Conservation (phyloP, 2,329 filamentous ascomycete genomes). For the Ophiostoma perfectum region DNA sequence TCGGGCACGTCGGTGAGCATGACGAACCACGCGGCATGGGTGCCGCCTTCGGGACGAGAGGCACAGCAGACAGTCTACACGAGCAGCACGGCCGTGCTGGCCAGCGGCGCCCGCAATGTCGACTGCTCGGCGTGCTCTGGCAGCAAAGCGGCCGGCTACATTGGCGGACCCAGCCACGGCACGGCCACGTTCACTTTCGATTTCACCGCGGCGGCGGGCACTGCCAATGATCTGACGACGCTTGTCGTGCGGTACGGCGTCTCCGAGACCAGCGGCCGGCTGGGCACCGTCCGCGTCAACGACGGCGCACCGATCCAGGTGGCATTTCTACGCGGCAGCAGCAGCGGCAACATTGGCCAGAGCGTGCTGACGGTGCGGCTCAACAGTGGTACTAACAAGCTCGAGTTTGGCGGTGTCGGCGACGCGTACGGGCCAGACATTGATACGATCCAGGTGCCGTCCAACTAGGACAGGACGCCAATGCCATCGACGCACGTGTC, state of each 20-base stretch:
- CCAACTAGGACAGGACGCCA: not conserved
- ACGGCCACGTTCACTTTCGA: constrained; percentile 41
- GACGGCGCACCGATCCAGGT: constrained; percentile 42
- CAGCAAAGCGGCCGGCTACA: constrained; percentile 46
- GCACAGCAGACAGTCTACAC: not conserved
- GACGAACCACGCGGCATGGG: constrained; percentile 26
- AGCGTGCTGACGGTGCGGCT: constrained; percentile 47
- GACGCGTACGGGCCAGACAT: constrained; percentile 46
- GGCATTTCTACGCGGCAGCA: constrained; percentile 50
- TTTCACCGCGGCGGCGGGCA: constrained; percentile 30
- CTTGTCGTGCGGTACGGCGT: constrained; percentile 54
- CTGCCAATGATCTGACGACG: constrained; percentile 37
- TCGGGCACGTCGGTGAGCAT: constrained; percentile 48
- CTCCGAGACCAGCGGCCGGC: constrained; percentile 48
- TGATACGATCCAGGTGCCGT: constrained; percentile 48
- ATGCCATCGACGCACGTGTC: no score
- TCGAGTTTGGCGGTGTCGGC: constrained; percentile 41
- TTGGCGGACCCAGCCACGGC: constrained; percentile 46
- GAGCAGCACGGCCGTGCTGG: constrained; percentile 35
- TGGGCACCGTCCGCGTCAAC: constrained; percentile 52
- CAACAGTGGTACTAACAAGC: constrained; percentile 44
- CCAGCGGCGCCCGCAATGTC: constrained; percentile 42
- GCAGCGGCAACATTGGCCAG: constrained; percentile 39
- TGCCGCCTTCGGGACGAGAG: not conserved
- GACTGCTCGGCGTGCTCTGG: constrained; percentile 51